A percentile compares a stretch with the other conserved stretches of the same genome.
Conservation (phyloP, 2,329 filamentous ascomycete genomes). For the Aspergillus niger region DNA sequence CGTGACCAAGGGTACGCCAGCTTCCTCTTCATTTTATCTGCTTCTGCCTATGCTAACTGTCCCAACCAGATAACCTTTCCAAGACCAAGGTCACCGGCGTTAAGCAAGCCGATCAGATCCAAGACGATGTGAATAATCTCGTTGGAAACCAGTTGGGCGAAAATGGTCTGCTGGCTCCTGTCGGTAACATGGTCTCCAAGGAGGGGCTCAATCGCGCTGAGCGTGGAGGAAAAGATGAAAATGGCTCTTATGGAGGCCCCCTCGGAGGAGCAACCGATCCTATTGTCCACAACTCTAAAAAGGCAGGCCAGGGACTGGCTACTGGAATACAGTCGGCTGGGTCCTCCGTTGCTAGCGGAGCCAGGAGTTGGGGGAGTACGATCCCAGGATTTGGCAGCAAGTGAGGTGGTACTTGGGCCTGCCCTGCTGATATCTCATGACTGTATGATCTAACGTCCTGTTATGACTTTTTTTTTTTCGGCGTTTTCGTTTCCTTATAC, state of each 20-base stretch:
- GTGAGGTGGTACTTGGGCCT: background rate
- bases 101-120: conserved; percentile 54
- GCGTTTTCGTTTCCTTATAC: background rate
- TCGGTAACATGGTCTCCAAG: conserved; percentile 53
- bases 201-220: conserved; percentile 58
- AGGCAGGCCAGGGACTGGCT: conserved; percentile 11
- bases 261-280: conserved; percentile 16
- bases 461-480: background rate
- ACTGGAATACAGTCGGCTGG: conserved; percentile 17
- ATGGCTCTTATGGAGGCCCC: conserved; percentile 43
- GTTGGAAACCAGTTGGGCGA: conserved; percentile 55
- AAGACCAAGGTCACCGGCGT: conserved; percentile 56
- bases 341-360: conserved; percentile 14
- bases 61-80: conserved; percentile 48
- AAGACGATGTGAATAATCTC: conserved; percentile 54
- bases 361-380: conserved; percentile 11
- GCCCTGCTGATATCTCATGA: background rate
- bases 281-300: conserved; percentile 13
- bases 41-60: background rate
- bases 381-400: conserved; percentile 1
- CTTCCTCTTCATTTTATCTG: background rate
- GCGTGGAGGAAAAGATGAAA: conserved; percentile 57
- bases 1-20: conserved; percentile 51
- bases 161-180: conserved; percentile 53
- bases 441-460: background rate